Conservation (phyloP, 257 asterid species). For the Ligustrum vulgare region DNA sequence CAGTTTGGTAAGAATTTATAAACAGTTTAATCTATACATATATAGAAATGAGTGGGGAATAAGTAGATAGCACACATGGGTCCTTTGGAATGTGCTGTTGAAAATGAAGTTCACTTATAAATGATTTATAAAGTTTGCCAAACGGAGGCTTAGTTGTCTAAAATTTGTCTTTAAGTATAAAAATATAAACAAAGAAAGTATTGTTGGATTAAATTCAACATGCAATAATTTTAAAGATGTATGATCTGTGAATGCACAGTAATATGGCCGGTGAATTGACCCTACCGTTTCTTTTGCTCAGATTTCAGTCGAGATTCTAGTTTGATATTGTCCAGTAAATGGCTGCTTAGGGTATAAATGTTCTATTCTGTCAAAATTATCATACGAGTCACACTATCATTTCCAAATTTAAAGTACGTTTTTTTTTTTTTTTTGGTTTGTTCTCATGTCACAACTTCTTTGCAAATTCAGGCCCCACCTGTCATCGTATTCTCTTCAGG, state of each 20-base stretch:
- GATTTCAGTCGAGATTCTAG: neutral
- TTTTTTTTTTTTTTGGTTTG: constrained; percentile 15
- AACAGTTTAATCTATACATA: no score
- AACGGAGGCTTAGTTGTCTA: no score
- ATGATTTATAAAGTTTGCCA: no score
- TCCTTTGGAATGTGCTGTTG: no score
- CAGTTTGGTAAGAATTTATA: no score
- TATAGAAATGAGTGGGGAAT: no score
- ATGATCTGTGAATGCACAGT: neutral
- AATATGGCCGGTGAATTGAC: neutral
- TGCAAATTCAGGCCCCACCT: constrained; percentile 77
- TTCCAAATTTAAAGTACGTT: neutral
- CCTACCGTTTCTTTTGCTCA: neutral
- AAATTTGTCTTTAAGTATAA: neutral
- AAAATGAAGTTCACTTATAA: no score
- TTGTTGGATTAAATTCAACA: neutral
- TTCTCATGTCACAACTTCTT: constrained; percentile 12
- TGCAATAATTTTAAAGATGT: neutral
- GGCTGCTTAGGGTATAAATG: neutral
- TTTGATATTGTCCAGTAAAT: neutral
- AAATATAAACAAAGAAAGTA: neutral
- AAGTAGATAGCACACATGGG: no score
- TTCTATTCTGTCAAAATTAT: neutral
- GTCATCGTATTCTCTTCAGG: constrained; percentile 85
- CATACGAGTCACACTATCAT: neutral